These are phyloP conservation scores for Ramicandelaber brevisporus DNA, from an alignment of 192 early-diverging fungal species.

Conservation along the genomic window DNA sequence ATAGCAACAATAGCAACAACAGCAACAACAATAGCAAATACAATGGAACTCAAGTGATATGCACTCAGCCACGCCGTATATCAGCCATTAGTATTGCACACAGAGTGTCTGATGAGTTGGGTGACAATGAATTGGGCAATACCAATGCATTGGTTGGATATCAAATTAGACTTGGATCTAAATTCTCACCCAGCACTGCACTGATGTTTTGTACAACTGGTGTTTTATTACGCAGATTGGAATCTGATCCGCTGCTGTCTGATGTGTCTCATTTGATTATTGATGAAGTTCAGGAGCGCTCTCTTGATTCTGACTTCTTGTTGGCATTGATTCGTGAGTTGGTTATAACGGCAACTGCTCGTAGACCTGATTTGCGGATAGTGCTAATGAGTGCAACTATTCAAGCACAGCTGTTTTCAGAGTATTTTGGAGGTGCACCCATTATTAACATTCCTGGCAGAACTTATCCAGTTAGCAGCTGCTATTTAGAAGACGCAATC, in stretches of 20 bases:
- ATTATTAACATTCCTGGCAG: constrained; percentile 40
- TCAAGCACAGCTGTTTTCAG: constrained; percentile 45
- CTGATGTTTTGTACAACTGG: constrained; percentile 35
- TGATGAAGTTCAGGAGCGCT: constrained; percentile 74
- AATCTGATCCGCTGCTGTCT: constrained; percentile 6
- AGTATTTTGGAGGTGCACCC: constrained; percentile 43
- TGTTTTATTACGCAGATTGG: constrained; percentile 24
- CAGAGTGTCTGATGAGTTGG: constrained; percentile 26
- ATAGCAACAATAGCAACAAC: no score
- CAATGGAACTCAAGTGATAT: constrained; percentile 25
- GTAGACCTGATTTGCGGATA: constrained; percentile 25
- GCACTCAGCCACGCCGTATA: constrained; percentile 78
- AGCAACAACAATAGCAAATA: no score
- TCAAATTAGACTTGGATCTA: constrained; percentile 31
- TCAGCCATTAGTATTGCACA: constrained; percentile 28
- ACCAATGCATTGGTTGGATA: constrained; percentile 13
- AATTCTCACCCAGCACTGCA: constrained; percentile 20
- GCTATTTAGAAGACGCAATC: constrained; percentile 13
- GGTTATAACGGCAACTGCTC: no score
- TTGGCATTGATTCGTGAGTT: constrained; percentile 49
- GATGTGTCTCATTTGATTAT: constrained; percentile 26
- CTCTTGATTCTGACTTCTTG: constrained; percentile 50
- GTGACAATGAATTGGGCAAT: constrained; percentile 7
- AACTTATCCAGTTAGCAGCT: constrained; percentile 30
- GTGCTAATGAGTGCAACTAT: constrained; percentile 81